A percentile compares a stretch with the other conserved stretches of the same genome.
Conservation (phyloP, 1,284 basidiomycete species). For the Ceratobasidium theobromae region DNA sequence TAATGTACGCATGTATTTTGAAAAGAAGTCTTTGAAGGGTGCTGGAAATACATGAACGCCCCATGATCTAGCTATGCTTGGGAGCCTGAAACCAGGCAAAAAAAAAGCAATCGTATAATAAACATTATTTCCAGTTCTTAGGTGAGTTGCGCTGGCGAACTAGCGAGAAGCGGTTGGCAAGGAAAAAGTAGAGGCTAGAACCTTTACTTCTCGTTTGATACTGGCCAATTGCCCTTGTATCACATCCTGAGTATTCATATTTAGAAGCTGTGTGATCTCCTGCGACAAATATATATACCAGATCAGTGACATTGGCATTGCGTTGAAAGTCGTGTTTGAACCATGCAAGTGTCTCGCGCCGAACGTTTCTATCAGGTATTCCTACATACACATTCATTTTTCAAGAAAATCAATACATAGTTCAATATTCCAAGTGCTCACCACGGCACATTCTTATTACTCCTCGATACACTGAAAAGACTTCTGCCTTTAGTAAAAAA, state of each 20-base stretch:
- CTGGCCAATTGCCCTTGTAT: neutral
- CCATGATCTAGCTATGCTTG: too few relatives aligned
- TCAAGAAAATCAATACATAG: neutral
- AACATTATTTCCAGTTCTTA: neutral
- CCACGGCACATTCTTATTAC: slow-evolving; percentile 20
- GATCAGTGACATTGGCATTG: neutral
- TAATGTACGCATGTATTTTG: too few relatives aligned
- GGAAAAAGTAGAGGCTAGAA: slow-evolving; percentile 7
- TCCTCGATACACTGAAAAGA: slow-evolving; percentile 14
- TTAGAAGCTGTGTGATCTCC: too few relatives aligned
- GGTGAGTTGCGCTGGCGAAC: neutral
- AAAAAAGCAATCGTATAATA: too few relatives aligned
- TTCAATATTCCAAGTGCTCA: neutral
- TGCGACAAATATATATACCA: neutral
- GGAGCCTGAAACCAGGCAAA: too few relatives aligned
- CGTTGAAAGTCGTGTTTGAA: slow-evolving; percentile 23
- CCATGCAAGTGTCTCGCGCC: slow-evolving; percentile 20
- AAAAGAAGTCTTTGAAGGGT: too few relatives aligned
- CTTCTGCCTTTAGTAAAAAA: slow-evolving; percentile 22
- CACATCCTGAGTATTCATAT: neutral
- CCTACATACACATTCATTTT: neutral
- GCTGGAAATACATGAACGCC: too few relatives aligned
- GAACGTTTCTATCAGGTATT: neutral
- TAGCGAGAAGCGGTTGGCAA: slow-evolving; percentile 1
- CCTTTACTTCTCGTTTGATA: slow-evolving; percentile 9